Evolutionary conservation across 164 flowering plant genomes (phyloP).

Genomic region (Tinospora cordifolia): DNA sequence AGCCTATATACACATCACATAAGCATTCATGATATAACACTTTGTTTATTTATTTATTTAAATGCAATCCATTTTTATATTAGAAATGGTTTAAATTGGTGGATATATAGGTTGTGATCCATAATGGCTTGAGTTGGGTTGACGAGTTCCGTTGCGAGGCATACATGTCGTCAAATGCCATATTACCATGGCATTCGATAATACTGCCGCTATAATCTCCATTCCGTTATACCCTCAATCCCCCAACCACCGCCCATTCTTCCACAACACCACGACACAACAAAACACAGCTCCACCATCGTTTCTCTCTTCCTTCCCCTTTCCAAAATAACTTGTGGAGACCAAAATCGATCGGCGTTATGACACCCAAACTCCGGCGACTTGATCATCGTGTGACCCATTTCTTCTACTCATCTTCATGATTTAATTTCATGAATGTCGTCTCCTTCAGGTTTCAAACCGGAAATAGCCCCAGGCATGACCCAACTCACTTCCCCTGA

Average conservation of each 20-base stretch:
- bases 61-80: no score
- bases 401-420: neutral
- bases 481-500: constrained; percentile 28
- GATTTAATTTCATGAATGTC: constrained; percentile 13
- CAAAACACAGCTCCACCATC: no score
- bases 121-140: no score
- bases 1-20: no score
- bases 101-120: no score
- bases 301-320: no score
- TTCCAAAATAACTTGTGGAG: neutral
- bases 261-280: neutral
- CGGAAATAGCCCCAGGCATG: constrained; percentile 20
- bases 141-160: no score
- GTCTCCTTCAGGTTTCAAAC: neutral
- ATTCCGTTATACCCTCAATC: neutral
- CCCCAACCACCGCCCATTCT: neutral
- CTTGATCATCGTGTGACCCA: neutral
- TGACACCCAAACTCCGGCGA: constrained; percentile 4
- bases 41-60: no score
- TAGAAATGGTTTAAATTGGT: no score
- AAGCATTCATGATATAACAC: no score
- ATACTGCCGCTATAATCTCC: constrained; percentile 10
- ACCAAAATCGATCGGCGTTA: neutral
- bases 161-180: no score
- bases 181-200: neutral